A percentile compares a stretch with the other conserved stretches of the same genome.
These are phyloP conservation scores for Euclidium syriacum DNA, from an alignment of 345 rosid species.

Conservation along the genomic window DNA sequence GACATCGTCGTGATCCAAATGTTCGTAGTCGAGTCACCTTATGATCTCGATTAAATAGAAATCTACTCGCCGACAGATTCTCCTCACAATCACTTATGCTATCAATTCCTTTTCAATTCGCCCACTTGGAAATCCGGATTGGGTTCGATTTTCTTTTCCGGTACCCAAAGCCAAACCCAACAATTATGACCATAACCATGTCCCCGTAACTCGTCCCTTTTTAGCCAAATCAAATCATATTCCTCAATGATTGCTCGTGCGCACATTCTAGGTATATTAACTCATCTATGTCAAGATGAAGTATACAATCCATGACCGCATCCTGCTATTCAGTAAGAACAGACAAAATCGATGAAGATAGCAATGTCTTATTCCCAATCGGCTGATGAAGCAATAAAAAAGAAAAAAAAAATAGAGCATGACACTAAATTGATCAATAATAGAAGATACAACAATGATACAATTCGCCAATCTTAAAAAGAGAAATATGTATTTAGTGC, in stretches of 20 bases:
- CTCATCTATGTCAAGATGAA: slow-evolving; percentile 95
- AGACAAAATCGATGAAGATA: slow-evolving; percentile 38
- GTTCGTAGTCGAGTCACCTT: slow-evolving; percentile 67
- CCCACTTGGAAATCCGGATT: slow-evolving; percentile 61
- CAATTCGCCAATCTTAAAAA: not conserved
- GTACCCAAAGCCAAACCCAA: too few species aligned
- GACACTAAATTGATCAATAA: not conserved
- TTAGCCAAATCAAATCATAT: too few species aligned
- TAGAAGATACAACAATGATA: slow-evolving; percentile 1
- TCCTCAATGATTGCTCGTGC: slow-evolving; percentile 83
- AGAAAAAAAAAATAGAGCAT: too few species aligned
- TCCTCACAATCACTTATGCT: slow-evolving; percentile 59
- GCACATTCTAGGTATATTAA: slow-evolving; percentile 89
- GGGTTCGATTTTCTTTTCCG: slow-evolving; percentile 69
- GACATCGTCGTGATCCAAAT: slow-evolving; percentile 53
- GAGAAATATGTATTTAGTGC: not conserved
- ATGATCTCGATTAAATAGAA: slow-evolving; percentile 81
- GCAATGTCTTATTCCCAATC: slow-evolving; percentile 99
- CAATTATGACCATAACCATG: too few species aligned
- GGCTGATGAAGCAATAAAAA: slow-evolving; percentile 42
- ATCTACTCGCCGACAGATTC: slow-evolving; percentile 86
- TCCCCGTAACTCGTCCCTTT: too few species aligned
- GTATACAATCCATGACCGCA: slow-evolving; percentile 83
- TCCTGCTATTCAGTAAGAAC: slow-evolving; percentile 53
- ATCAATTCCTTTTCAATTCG: slow-evolving; percentile 61